phyloP scores from a whole-genome alignment of 164 flowering plant species.

The Piper longum region DNA sequence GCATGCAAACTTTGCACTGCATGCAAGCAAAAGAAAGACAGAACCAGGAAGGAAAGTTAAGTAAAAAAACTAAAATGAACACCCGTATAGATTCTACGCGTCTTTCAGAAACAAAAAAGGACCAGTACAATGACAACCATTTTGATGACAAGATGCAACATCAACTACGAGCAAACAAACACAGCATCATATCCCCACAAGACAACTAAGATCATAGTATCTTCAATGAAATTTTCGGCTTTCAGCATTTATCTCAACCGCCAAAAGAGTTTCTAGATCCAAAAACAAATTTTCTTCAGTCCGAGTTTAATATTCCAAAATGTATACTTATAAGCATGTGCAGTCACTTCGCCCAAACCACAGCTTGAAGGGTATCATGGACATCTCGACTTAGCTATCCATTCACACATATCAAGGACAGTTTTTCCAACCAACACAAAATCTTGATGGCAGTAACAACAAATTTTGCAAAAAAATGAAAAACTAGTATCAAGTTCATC shows the following conservation, averaged over 20 bases:
- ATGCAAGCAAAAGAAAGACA: not conserved
- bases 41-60: not conserved
- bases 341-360: not conserved
- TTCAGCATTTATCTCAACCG: not conserved
- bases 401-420: too few relatives aligned
- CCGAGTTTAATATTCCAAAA: not conserved
- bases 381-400: too few relatives aligned
- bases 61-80: not conserved
- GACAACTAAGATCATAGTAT: too few relatives aligned
- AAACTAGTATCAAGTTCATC: too few relatives aligned
- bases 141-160: too few relatives aligned
- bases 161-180: too few relatives aligned
- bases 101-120: not conserved
- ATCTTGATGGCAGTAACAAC: too few relatives aligned
- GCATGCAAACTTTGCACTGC: slow-evolving; percentile 74
- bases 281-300: not conserved
- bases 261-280: not conserved
- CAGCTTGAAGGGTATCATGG: too few relatives aligned
- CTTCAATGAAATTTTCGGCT: not conserved
- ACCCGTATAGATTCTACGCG: not conserved
- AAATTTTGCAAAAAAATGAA: too few relatives aligned
- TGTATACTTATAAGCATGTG: too few relatives aligned
- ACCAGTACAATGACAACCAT: not conserved
- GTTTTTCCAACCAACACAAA: too few relatives aligned
- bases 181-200: too few relatives aligned